Percentiles rank a stretch among this genome's conserved stretches.
Evolutionary conservation across 345 rosid genomes (phyloP).

Genomic region (Lepidium africanum): DNA sequence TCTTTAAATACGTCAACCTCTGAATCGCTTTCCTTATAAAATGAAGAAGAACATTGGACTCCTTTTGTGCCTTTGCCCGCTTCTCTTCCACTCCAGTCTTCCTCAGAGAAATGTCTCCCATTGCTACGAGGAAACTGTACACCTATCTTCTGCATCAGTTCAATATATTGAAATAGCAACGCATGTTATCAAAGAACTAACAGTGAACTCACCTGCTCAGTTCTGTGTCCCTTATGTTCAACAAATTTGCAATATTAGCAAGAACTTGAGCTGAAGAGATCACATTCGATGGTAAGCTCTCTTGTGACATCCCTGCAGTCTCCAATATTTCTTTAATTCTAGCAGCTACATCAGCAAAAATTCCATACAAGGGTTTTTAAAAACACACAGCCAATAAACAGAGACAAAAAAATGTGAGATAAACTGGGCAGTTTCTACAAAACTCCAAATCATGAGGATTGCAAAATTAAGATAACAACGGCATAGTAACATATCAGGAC

Average conservation of each 20-base stretch:
- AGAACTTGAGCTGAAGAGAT: constrained; percentile 84
- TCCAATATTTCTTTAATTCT: constrained; percentile 27
- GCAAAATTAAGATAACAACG: too few species aligned
- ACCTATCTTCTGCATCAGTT: constrained; percentile 6
- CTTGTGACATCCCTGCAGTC: constrained; percentile 69
- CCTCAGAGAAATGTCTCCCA: constrained; percentile 80
- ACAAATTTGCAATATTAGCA: constrained; percentile 79
- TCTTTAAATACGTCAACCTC: constrained; percentile 81
- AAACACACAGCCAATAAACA: too few species aligned
- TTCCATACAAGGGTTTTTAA: too few species aligned
- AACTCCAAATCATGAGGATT: too few species aligned
- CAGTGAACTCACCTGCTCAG: constrained; percentile 57
- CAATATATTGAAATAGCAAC: background rate
- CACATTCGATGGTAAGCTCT: constrained; percentile 76
- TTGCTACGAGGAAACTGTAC: constrained; percentile 76
- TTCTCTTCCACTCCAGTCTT: constrained; percentile 91
- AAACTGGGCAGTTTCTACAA: too few species aligned
- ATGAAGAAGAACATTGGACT: constrained; percentile 90
- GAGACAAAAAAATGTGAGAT: too few species aligned
- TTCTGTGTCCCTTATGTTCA: constrained; percentile 88
- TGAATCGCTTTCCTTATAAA: constrained; percentile 89
- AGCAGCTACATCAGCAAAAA: background rate
- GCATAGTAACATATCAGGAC: too few species aligned
- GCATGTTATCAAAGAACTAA: background rate
- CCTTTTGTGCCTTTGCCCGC: constrained; percentile 78